Evolutionary conservation across 2,329 filamentous ascomycete genomes (phyloP).

Genomic region (Colletotrichum echinochloae): DNA sequence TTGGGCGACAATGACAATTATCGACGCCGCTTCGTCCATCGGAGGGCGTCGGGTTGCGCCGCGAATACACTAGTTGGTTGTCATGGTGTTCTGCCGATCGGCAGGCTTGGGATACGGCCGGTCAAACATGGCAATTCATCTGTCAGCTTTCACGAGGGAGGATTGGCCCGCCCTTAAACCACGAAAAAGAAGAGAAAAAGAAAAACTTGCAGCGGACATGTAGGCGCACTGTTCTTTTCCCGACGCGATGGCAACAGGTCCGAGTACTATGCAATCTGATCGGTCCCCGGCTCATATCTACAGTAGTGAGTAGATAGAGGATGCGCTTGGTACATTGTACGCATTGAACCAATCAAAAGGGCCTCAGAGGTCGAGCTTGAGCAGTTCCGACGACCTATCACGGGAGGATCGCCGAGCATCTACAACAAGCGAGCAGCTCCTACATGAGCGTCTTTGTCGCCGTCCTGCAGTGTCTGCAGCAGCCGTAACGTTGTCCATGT

Average conservation of each 20-base stretch:
- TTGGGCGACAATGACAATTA: neutral
- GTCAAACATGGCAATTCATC: constrained; percentile 16
- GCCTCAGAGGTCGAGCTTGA: neutral
- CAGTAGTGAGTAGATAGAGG: too few relatives aligned
- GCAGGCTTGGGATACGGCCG: constrained; percentile 1
- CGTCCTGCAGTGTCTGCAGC: constrained; percentile 3
- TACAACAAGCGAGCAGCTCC: neutral
- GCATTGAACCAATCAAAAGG: neutral
- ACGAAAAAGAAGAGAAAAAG: too few relatives aligned
- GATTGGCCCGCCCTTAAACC: neutral
- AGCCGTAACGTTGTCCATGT: constrained; percentile 21
- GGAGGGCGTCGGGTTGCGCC: neutral
- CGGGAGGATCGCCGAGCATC: neutral
- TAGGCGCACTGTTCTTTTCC: neutral
- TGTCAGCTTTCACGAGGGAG: constrained; percentile 18
- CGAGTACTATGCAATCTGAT: too few relatives aligned
- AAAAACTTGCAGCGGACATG: neutral
- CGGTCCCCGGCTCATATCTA: too few relatives aligned
- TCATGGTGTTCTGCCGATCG: neutral
- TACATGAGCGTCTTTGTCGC: constrained; percentile 1
- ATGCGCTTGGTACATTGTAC: neutral
- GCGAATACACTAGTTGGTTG: neutral
- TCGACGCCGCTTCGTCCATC: neutral
- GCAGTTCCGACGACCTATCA: neutral
- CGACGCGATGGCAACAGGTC: neutral